phyloP scores from a whole-genome alignment of 2,329 filamentous ascomycete genomes.

The Dryadomyces quercus-mongolicae region DNA sequence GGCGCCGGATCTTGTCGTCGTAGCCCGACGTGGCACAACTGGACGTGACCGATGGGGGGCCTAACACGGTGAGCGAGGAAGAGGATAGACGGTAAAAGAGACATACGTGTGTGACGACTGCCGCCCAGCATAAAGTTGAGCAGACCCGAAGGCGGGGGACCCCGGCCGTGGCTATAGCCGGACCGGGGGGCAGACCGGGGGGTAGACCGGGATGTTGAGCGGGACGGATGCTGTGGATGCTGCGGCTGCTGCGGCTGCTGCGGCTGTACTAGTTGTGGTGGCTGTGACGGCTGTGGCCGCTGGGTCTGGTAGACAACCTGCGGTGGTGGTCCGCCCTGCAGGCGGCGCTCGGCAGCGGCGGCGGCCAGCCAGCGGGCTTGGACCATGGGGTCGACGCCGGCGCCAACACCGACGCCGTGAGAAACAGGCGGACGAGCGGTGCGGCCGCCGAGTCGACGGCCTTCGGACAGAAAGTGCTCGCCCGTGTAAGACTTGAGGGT shows the following conservation, averaged over 20 bases:
- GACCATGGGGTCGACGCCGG: constrained; percentile 33
- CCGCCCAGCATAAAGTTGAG: background rate
- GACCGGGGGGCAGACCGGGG: too few species aligned
- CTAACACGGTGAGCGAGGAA: constrained; percentile 21
- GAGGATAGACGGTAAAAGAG: background rate
- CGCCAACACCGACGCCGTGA: background rate
- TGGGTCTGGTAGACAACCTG: too few species aligned
- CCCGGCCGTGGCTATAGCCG: constrained; percentile 20
- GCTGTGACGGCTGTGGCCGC: too few species aligned
- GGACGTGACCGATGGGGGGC: constrained; percentile 13
- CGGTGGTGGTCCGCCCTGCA: background rate
- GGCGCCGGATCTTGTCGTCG: constrained; percentile 8
- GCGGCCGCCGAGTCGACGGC: constrained; percentile 57
- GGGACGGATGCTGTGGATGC: constrained; percentile 48
- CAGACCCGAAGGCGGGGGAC: constrained; percentile 15
- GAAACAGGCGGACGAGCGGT: background rate
- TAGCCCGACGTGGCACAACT: constrained; percentile 60
- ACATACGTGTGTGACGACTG: background rate
- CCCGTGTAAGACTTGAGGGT: constrained; percentile 76
- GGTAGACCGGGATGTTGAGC: constrained; percentile 9
- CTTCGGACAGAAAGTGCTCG: constrained; percentile 72
- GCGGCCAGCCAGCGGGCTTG: constrained; percentile 68
- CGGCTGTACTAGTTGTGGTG: constrained; percentile 17
- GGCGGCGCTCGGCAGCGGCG: constrained; percentile 60
- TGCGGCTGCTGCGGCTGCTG: constrained; percentile 9